Evolutionary conservation across 148 eudicot species (phyloP), one percentile per base, ranked within the genome.

Genomic region (Amaranthus hypochondriacus): DNA sequence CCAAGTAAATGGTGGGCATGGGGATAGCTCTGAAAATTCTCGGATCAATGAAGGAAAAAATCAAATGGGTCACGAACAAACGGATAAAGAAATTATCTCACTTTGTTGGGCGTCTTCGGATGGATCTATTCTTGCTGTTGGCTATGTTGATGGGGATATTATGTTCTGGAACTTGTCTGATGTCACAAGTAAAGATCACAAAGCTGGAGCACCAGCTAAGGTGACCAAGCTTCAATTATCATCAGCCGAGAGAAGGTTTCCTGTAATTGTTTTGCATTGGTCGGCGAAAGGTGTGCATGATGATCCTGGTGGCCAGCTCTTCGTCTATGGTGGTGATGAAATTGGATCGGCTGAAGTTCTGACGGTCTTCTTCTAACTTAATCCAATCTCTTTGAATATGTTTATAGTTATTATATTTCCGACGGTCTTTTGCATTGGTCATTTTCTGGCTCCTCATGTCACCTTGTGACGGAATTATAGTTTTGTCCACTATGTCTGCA

Each of bases 261-360:
- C 99, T 44, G 91, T 96, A 70, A 96, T 96, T 80, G 82, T 89
- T 77, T 83, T 96, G 62, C 92, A 87, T 62, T 96, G 99, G 97
- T 86, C 88, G 62, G 74, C 83, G 28, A 78, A 80, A 53, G 87
- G 62, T 70, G 62, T 72, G 11, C 77, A 73, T 47, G 83, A 69
- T 78, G 85, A 79, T 83, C 44, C 74, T 51, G 84, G 86, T 43
- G 99, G 91, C 60, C 86, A 84, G 80, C 97, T 96, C 73, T 92
- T 89, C 82, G 87, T 86, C 59, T 96, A 96, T 73, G 97, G 99
- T 66, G 99, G 99, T 76, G 97, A 87, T 79, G 89, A 87, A 70
- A 89, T 92, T 64, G 99, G 99, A 81, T 87, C 97, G 61, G 85
- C 91, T 73, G 99, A 96, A 92, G 97, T 92, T 83, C 83, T 96